These are phyloP conservation scores for Akanthomyces muscarius DNA, from an alignment of 2,329 filamentous ascomycete genomes.

Conservation along the genomic window DNA sequence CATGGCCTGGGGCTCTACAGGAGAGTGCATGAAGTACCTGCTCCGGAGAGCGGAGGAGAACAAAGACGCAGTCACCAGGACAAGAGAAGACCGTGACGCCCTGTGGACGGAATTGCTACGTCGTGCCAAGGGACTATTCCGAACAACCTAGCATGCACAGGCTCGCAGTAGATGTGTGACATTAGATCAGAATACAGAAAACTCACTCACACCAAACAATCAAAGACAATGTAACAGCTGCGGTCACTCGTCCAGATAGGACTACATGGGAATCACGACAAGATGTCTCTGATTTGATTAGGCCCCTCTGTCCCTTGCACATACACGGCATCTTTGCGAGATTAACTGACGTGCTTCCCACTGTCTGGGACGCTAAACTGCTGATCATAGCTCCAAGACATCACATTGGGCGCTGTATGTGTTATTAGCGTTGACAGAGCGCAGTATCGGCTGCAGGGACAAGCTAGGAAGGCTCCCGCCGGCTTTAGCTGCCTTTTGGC, in stretches of 20 bases:
- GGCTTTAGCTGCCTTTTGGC: neutral
- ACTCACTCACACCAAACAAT: neutral
- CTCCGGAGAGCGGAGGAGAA: slow-evolving; percentile 64
- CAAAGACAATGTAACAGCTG: neutral
- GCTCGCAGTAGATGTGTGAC: neutral
- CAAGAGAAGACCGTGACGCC: slow-evolving; percentile 56
- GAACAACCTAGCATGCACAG: neutral
- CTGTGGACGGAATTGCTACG: slow-evolving; percentile 59
- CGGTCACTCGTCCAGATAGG: neutral
- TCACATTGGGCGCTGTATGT: neutral
- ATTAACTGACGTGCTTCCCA: neutral
- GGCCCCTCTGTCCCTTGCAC: neutral
- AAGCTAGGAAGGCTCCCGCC: neutral
- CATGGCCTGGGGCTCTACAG: slow-evolving; percentile 65
- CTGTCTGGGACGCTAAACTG: neutral
- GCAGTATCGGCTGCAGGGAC: neutral
- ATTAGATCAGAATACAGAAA: neutral
- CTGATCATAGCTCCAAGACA: slow-evolving; percentile 1
- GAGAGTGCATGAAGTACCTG: slow-evolving; percentile 84
- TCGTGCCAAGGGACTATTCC: slow-evolving; percentile 42
- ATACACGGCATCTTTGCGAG: neutral
- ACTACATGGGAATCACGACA: neutral
- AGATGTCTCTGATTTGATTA: neutral
- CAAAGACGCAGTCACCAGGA: slow-evolving; percentile 63
- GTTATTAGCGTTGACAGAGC: neutral